Base-by-base conservation (phyloP, 257 asterid species). In the Nyctanthes arbortristis region DNA sequence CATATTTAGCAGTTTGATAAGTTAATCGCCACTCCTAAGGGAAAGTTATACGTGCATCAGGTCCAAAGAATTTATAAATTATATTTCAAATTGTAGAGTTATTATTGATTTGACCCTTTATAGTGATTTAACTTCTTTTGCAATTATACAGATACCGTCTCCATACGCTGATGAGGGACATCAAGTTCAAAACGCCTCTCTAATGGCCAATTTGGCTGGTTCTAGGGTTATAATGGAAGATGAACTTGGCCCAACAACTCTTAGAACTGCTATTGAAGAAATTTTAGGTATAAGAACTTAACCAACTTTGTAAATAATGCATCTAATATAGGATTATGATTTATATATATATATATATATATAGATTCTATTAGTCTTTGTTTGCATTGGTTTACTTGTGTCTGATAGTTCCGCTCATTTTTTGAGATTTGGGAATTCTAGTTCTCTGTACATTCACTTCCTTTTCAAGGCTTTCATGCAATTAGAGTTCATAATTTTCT, bases 121-220 rank as follows among this genome's bases (percentile, higher is more conserved):
- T 54, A 61, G n/a, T 56, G 43, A 60, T 37, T 55, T 40, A 16
- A 31, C 45, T 36, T 20, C 28, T 12, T 52, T 13, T 25, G 18
- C 34, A 36, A 47, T 71, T 30, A 29, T 70, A 76, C 73, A 85
- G 91, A 80, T 85, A 80, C 88, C 88, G 37, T 82, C 91, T 36
- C 87, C 88, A 1, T 55, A 82, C 58, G 86, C 55, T 57, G 85
- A 76, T 30, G 86, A 85, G 81, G 91, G 91, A 75, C 82, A 82
- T 63, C 91, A 85, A 64, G 45, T 66, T 58, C 71, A 75, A 60
- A 82, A 80, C 76, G 82, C 86, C 76, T 67, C 65, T 49, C 65
- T 82, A 61, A 74, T 85, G 86, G 86, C 85, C 40, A 76, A 82
- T 56, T 59, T 85, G 36, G 91, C 86, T 37, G 84, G 77, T 67